These are phyloP conservation scores for Sporisorium iseilematis-ciliati DNA, from an alignment of 1,284 basidiomycete genomes.

Conservation along the genomic window DNA sequence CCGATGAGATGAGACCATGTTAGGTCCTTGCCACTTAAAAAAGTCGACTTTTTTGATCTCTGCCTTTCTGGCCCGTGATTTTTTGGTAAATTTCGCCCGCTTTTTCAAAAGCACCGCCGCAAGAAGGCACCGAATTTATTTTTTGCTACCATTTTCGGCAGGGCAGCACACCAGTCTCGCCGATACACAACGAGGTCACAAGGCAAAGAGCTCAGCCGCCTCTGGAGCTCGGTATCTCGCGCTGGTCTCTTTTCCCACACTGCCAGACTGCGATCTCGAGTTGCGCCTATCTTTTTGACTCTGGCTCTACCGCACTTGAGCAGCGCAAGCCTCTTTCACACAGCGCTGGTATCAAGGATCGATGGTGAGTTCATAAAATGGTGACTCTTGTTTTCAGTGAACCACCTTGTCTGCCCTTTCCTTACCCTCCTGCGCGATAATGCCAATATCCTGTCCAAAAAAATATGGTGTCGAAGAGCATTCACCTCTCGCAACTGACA, in stretches of 20 bases:
- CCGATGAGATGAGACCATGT: conserved; percentile 11
- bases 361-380: no score
- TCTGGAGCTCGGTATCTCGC: conserved; percentile 3
- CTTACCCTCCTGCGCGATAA: no score
- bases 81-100: conserved; percentile 12
- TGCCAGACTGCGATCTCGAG: conserved; percentile 5
- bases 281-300: conserved; percentile 3
- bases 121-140: conserved; percentile 24
- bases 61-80: conserved; percentile 14
- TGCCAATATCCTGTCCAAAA: no score
- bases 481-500: no score
- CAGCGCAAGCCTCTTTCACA: neutral
- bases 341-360: neutral
- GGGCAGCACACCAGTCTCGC: neutral
- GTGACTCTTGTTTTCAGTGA: no score
- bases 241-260: neutral
- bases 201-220: neutral
- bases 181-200: neutral
- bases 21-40: no score
- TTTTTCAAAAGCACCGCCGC: conserved; percentile 6
- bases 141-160: neutral
- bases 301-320: neutral
- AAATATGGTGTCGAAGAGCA: no score
- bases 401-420: no score
- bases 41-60: conserved; percentile 21